phyloP scores from a whole-genome alignment of 768 basidiomycete genomes.

The Macrolepiota fuliginosa region DNA sequence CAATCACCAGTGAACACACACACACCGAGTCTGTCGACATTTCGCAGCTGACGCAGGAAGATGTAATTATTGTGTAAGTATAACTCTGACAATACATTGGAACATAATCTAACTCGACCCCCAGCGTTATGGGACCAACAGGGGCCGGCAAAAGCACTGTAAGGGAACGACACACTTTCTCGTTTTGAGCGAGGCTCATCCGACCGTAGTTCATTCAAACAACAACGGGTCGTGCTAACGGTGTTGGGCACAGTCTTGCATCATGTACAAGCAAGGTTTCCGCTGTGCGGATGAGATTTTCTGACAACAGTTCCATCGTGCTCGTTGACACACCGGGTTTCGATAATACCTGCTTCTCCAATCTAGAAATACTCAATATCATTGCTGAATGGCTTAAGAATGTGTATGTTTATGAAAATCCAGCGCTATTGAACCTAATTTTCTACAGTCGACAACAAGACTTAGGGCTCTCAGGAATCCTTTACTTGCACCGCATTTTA shows the following conservation, averaged over 20 bases:
- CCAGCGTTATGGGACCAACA: neutral
- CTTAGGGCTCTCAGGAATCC: neutral
- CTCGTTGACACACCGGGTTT: neutral
- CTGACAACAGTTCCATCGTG: neutral
- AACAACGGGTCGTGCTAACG: neutral
- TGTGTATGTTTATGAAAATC: neutral
- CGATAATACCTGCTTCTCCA: neutral
- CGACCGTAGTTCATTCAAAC: neutral
- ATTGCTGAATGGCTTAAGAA: neutral
- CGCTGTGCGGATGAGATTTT: neutral
- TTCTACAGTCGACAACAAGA: neutral
- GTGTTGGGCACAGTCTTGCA: neutral
- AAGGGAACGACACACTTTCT: neutral
- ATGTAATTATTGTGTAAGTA: neutral
- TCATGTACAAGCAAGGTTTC: neutral
- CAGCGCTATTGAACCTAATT: neutral
- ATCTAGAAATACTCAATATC: neutral
- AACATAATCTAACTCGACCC: neutral
- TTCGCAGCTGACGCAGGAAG: neutral
- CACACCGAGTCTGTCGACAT: neutral
- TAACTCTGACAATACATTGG: neutral
- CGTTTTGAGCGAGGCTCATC: neutral
- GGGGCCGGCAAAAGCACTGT: neutral
- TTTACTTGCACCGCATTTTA: conserved; percentile 14
- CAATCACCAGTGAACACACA: too few species aligned